Conservation (phyloP, 352 stramenopile genomes). For the Globisporangium mamillatum region DNA sequence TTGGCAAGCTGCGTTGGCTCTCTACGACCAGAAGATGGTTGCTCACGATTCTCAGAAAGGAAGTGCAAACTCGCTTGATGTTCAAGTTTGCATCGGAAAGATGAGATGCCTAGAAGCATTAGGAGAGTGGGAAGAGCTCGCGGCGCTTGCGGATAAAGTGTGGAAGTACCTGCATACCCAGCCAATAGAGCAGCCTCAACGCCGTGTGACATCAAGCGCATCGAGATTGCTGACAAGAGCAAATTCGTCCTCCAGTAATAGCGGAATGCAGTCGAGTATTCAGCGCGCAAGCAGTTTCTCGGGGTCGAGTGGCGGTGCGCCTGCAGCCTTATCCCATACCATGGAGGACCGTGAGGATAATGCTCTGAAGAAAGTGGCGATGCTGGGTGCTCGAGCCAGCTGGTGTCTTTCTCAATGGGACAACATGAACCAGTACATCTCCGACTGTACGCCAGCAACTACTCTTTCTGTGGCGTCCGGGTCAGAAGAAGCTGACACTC, state of each 20-base stretch:
- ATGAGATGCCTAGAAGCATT: constrained; percentile 97
- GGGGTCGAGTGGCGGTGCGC: constrained; percentile 24
- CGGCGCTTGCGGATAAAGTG: constrained; percentile 83
- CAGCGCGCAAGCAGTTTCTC: constrained; percentile 34
- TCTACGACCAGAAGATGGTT: constrained; percentile 91
- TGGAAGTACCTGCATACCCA: constrained; percentile 37
- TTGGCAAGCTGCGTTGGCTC: constrained; percentile 93
- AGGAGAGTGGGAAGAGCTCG: constrained; percentile 93
- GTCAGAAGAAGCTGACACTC: constrained; percentile 26
- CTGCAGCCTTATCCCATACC: background rate
- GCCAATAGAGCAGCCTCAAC: constrained; percentile 10
- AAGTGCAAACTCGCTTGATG: constrained; percentile 44
- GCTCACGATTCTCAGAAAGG: constrained; percentile 12
- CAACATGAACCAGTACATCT: constrained; percentile 78
- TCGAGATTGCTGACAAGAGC: constrained; percentile 9
- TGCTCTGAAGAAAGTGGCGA: constrained; percentile 62
- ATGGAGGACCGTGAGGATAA: constrained; percentile 47
- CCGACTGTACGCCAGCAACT: constrained; percentile 29
- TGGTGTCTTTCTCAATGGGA: constrained; percentile 86
- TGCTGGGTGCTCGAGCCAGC: constrained; percentile 79
- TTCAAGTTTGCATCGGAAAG: constrained; percentile 94
- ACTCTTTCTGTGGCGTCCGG: constrained; percentile 12
- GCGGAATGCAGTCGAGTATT: constrained; percentile 11
- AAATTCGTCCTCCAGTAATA: constrained; percentile 15
- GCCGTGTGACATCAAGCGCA: constrained; percentile 8